Percentiles rank a stretch among this genome's conserved stretches.
These are phyloP conservation scores for Phytophthora crassamura DNA, from an alignment of 352 stramenopile genomes.

Conservation along the genomic window DNA sequence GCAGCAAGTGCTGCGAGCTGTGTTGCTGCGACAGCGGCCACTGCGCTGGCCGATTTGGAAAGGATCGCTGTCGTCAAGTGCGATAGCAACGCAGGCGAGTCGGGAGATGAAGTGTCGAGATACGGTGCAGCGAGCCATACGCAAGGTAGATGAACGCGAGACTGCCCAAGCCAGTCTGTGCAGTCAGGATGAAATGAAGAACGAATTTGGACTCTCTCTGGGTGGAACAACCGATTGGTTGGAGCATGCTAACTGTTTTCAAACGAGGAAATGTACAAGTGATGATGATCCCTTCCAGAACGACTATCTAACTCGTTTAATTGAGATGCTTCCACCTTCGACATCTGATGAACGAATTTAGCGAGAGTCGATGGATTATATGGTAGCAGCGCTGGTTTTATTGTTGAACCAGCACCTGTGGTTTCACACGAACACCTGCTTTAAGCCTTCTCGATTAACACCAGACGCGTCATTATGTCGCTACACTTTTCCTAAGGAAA, in stretches of 20 bases:
- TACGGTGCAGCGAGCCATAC: background rate
- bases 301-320: background rate
- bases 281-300: constrained; percentile 1
- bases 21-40: background rate
- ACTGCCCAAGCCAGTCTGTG: background rate
- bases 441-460: constrained; percentile 1
- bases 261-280: background rate
- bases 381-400: constrained; percentile 6
- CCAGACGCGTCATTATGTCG: background rate
- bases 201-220: background rate
- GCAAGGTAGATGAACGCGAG: constrained; percentile 1
- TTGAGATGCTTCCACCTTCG: constrained; percentile 1
- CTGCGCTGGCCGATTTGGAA: constrained; percentile 1
- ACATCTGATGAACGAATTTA: background rate
- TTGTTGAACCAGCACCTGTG: constrained; percentile 6
- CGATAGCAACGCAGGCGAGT: background rate
- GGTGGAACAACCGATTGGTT: background rate
- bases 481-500: background rate
- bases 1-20: background rate
- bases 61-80: background rate
- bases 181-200: background rate
- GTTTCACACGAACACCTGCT: background rate
- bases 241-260: background rate
- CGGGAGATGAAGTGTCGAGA: background rate
- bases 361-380: background rate